These are phyloP conservation scores for Aplosporella prunicola DNA, from an alignment of 2,329 filamentous ascomycete species.

Conservation along the genomic window DNA sequence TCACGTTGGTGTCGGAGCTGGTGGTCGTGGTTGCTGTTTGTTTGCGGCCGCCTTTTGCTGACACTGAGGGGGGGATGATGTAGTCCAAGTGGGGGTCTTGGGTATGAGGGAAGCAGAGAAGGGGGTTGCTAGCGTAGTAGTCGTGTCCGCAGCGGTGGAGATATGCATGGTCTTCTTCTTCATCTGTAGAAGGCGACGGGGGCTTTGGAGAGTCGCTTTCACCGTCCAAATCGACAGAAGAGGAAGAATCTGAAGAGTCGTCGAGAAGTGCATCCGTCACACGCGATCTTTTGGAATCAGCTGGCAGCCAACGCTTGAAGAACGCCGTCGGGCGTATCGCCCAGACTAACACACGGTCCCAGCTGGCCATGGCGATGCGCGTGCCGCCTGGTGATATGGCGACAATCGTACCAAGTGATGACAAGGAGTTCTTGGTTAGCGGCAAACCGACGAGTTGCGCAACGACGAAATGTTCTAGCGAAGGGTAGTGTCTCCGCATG, in stretches of 20 bases:
- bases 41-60: too few relatives aligned
- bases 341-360: conserved; percentile 18
- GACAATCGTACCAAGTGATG: conserved; percentile 16
- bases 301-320: conserved; percentile 12
- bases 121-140: conserved; percentile 5
- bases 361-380: conserved; percentile 19
- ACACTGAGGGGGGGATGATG: too few relatives aligned
- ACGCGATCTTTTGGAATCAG: too few relatives aligned
- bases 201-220: too few relatives aligned
- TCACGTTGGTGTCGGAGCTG: neutral
- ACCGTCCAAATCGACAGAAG: too few relatives aligned
- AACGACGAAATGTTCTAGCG: conserved; percentile 14
- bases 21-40: neutral
- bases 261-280: too few relatives aligned
- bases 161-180: conserved; percentile 12
- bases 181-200: neutral
- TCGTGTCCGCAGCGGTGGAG: conserved; percentile 8
- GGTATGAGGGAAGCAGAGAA: too few relatives aligned
- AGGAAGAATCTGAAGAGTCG: too few relatives aligned
- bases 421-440: conserved; percentile 11
- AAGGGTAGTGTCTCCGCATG: conserved; percentile 1
- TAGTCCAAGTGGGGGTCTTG: too few relatives aligned
- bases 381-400: conserved; percentile 14
- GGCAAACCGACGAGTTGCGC: conserved; percentile 15
- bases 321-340: conserved; percentile 16